Evolutionary conservation across 495 filamentous ascomycete species (phyloP).

Genomic region (Talaromyces borbonicus): DNA sequence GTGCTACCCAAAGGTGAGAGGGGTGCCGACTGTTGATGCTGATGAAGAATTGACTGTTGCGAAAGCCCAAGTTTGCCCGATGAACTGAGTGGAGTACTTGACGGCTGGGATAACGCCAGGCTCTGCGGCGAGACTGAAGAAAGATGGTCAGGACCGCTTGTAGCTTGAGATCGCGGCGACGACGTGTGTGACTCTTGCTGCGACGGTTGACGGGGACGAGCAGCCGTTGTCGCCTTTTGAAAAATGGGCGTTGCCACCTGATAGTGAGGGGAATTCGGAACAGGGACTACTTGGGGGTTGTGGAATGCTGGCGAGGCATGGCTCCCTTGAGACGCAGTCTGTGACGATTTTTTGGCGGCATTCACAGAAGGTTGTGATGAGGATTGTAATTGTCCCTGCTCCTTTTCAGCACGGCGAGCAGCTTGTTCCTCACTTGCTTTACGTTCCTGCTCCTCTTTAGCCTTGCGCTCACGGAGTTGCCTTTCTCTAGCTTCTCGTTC

Average conservation of each 20-base stretch:
- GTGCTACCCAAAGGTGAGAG: slow-evolving; percentile 40
- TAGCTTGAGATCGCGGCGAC: slow-evolving; percentile 45
- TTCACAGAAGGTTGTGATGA: slow-evolving; percentile 16
- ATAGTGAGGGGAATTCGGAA: slow-evolving; percentile 64
- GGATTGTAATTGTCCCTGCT: slow-evolving; percentile 32
- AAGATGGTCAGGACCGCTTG: slow-evolving; percentile 28
- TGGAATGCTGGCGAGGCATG: slow-evolving; percentile 48
- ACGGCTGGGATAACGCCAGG: slow-evolving; percentile 25
- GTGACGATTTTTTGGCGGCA: slow-evolving; percentile 32
- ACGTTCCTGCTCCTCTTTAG: slow-evolving; percentile 57
- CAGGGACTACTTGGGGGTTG: slow-evolving; percentile 27
- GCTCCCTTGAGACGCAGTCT: slow-evolving; percentile 22
- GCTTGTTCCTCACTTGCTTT: slow-evolving; percentile 55
- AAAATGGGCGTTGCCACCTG: slow-evolving; percentile 68
- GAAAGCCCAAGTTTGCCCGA: slow-evolving; percentile 20
- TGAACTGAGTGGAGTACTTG: slow-evolving; percentile 19
- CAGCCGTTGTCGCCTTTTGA: slow-evolving; percentile 74
- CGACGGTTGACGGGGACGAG: slow-evolving; percentile 63
- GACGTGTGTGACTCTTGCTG: slow-evolving; percentile 69
- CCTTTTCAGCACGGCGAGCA: slow-evolving; percentile 40
- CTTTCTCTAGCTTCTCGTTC: slow-evolving; percentile 67
- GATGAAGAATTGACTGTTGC: slow-evolving; percentile 33
- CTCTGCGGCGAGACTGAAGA: slow-evolving; percentile 34
- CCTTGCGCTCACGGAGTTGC: slow-evolving; percentile 46
- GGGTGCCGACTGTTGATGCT: slow-evolving; percentile 42